Conservation (phyloP, 2,329 filamentous ascomycete species). For the Keithomyces neogunnii region DNA sequence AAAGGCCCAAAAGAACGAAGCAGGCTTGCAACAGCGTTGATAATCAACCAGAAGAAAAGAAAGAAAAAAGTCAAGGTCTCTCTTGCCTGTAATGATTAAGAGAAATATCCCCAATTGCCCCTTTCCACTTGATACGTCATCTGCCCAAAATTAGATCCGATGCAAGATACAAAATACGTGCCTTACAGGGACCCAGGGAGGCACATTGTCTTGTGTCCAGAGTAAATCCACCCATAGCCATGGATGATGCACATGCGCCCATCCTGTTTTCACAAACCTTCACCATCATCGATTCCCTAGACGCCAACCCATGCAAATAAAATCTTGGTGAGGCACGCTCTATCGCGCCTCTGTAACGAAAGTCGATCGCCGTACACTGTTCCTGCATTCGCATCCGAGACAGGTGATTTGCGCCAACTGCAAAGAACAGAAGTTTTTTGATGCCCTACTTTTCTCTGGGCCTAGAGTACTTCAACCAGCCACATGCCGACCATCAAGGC, state of each 20-base stretch:
- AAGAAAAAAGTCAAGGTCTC: background rate
- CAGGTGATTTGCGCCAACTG: background rate
- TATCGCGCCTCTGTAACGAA: background rate
- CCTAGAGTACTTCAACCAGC: background rate
- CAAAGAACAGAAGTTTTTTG: background rate
- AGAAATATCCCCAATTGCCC: background rate
- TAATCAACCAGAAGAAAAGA: background rate
- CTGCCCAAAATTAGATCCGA: background rate
- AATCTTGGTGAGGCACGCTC: background rate
- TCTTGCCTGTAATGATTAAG: background rate
- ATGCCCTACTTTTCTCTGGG: background rate
- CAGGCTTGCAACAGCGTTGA: background rate
- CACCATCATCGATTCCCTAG: background rate
- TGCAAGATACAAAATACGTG: background rate
- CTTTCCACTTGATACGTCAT: background rate
- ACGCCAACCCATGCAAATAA: conserved; percentile 3
- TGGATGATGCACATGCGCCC: background rate
- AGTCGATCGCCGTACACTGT: background rate
- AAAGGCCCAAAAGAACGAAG: background rate
- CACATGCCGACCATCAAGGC: background rate
- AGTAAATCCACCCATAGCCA: background rate
- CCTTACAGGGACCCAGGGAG: background rate
- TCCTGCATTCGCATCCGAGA: background rate
- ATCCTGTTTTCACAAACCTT: background rate
- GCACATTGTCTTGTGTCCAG: background rate